These are phyloP conservation scores for Hyaloscypha hepaticicola DNA, from an alignment of 495 filamentous ascomycete species.

Conservation along the genomic window DNA sequence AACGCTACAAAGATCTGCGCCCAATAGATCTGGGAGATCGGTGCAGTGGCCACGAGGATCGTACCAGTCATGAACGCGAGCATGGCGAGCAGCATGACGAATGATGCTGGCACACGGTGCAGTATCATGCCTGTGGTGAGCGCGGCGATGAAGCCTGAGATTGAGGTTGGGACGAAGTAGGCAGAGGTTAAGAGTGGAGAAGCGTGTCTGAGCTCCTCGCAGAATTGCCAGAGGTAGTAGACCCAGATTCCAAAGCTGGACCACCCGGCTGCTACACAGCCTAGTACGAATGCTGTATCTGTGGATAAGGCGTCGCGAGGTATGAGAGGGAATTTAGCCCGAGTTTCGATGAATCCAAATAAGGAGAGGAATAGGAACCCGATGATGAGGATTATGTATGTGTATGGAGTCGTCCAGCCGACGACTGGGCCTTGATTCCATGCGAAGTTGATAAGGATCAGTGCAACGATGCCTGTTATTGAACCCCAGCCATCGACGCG, in stretches of 20 bases:
- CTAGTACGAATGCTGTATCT: constrained; percentile 54
- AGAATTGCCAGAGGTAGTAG: constrained; percentile 57
- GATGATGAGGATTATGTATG: constrained; percentile 54
- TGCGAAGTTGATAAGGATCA: constrained; percentile 59
- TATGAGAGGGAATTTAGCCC: constrained; percentile 48
- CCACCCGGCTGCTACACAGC: constrained; percentile 58
- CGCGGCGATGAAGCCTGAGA: constrained; percentile 50
- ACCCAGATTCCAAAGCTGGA: constrained; percentile 60
- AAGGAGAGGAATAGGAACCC: constrained; percentile 48
- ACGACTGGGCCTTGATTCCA: constrained; percentile 62
- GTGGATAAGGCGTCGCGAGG: constrained; percentile 49
- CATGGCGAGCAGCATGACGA: constrained; percentile 53
- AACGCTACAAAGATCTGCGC: constrained; percentile 55
- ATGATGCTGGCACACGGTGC: constrained; percentile 40
- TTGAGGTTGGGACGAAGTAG: constrained; percentile 42
- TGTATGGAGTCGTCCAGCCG: constrained; percentile 56
- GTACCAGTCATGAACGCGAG: constrained; percentile 45
- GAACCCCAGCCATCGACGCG: constrained; percentile 52
- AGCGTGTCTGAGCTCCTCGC: constrained; percentile 47
- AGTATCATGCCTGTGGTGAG: constrained; percentile 49
- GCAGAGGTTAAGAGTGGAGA: constrained; percentile 49
- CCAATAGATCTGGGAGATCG: constrained; percentile 59
- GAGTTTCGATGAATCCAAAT: constrained; percentile 53
- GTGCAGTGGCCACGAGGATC: constrained; percentile 46
- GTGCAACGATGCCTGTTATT: constrained; percentile 49